Conservation (phyloP, 2,329 filamentous ascomycete species). For the Penicillium sp. region DNA sequence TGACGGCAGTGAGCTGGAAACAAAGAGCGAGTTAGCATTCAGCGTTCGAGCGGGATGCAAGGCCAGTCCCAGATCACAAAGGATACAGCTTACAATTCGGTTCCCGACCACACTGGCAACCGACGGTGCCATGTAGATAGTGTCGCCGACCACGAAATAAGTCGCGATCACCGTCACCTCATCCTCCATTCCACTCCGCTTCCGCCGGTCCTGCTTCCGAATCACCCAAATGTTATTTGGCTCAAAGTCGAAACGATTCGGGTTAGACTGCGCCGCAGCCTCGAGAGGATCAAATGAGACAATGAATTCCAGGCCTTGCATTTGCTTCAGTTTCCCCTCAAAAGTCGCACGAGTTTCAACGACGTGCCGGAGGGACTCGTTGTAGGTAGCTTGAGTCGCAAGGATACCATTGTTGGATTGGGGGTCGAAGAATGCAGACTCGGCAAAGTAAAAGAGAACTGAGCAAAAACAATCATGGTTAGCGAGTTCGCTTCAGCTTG, state of each 20-base stretch:
- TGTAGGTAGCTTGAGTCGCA: slow-evolving; percentile 58
- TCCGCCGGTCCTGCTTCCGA: slow-evolving; percentile 62
- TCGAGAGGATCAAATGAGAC: slow-evolving; percentile 63
- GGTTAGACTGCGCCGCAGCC: slow-evolving; percentile 49
- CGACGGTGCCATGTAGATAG: slow-evolving; percentile 67
- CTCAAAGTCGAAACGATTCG: slow-evolving; percentile 50
- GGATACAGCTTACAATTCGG: slow-evolving; percentile 53
- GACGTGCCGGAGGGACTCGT: slow-evolving; percentile 56
- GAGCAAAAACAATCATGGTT: neutral
- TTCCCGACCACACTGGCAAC: slow-evolving; percentile 64
- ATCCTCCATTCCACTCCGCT: slow-evolving; percentile 51
- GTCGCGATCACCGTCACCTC: slow-evolving; percentile 62
- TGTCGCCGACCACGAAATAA: slow-evolving; percentile 66
- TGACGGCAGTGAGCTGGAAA: slow-evolving; percentile 60
- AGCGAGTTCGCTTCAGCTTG: neutral
- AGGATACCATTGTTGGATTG: slow-evolving; percentile 66
- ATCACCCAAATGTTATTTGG: slow-evolving; percentile 64
- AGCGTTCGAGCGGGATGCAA: neutral
- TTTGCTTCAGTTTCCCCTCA: slow-evolving; percentile 60
- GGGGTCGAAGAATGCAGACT: slow-evolving; percentile 68
- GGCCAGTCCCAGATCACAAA: neutral
- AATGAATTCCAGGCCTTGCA: slow-evolving; percentile 65
- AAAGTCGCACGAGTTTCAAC: slow-evolving; percentile 63
- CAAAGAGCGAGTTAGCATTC: slow-evolving; percentile 16
- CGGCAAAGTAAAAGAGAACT: slow-evolving; percentile 68